Evolutionary conservation across 163 green algal species (phyloP), one percentile per base, ranked within the genome.

Genomic region (Prototheca wickerhamii): DNA sequence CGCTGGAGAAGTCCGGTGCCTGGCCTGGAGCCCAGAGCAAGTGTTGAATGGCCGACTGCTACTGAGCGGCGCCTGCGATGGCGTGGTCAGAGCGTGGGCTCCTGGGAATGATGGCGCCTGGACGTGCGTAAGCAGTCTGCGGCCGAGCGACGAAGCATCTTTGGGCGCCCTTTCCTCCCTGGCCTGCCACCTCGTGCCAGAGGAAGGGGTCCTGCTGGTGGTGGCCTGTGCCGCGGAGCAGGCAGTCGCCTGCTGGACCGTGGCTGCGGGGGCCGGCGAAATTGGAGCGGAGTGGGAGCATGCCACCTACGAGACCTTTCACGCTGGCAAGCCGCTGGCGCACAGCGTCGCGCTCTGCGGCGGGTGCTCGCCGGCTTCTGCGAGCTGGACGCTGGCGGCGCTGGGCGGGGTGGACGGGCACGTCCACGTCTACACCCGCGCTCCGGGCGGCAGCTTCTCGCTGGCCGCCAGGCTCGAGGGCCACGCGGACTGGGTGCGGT

Each of bases 401-500:
- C 69, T 82, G 5, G 87, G 87, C 2, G 84, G 81, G 2, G 87
- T 88, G 6, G 87, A 94, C 58, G 70, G 51, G 7, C 35, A 4
- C 1, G 73, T 93, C 2, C 51, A 71, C 25, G 70, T 96, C 53
- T 58, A 62, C 62, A 7, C 37, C 29, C 55, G 72, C 12, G 57
- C 63, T 0, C 73, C 79, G 0, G 70, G 44, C 1, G 60, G 56
- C 43, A 42, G 52, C 7, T 56, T 72, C 29, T 87, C 87, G 61
- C 7, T 58, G 56, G 76, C 64, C 0, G 87, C 76, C 75, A 59
- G 58, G 61, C 77, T 95, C 49, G 60, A 63, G 40, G 89, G 88
- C 2, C 88, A 95, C 61, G 75, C 87, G 35, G 87, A 58, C 26
- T 96, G 89, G 89, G 71, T 96, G 29, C 75, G 86, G 0, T 78